A percentile compares a stretch with the other conserved stretches of the same genome.
Conservation (phyloP, 495 filamentous ascomycete species). For the Penicillium maclennaniae region DNA sequence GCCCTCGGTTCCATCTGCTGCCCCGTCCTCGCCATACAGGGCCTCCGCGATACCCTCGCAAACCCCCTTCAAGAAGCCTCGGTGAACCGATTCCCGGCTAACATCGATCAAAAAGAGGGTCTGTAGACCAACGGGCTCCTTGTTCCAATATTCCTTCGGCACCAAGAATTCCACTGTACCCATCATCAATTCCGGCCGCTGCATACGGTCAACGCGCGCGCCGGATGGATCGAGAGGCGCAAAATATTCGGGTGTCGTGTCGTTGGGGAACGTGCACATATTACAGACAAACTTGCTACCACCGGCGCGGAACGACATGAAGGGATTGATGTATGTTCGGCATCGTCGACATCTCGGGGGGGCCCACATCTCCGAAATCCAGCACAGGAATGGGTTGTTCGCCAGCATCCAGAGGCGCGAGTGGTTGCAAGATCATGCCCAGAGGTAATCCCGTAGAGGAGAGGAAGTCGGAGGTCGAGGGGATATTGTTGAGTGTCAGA, state of each 20-base stretch:
- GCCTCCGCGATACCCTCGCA: constrained; percentile 84
- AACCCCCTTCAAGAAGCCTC: constrained; percentile 84
- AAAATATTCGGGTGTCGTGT: constrained; percentile 90
- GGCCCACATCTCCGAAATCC: constrained; percentile 90
- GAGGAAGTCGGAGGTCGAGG: constrained; percentile 75
- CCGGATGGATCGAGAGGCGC: constrained; percentile 85
- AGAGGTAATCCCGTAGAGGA: constrained; percentile 75
- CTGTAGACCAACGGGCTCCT: constrained; percentile 81
- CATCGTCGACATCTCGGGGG: constrained; percentile 91
- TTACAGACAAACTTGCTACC: constrained; percentile 98
- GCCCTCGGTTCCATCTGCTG: constrained; percentile 51
- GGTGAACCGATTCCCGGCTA: constrained; percentile 81
- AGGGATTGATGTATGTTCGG: constrained; percentile 96
- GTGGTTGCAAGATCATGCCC: constrained; percentile 83
- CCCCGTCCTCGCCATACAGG: constrained; percentile 64
- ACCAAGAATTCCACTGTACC: constrained; percentile 96
- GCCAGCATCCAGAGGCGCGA: constrained; percentile 78
- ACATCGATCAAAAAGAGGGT: constrained; percentile 94
- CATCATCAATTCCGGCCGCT: constrained; percentile 82
- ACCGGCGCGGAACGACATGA: constrained; percentile 93
- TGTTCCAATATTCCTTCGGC: constrained; percentile 98
- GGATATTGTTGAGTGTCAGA: constrained; percentile 88
- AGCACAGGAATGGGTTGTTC: constrained; percentile 87
- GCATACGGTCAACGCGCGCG: constrained; percentile 79
- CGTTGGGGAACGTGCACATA: constrained; percentile 96